Conservation (phyloP, 257 asterid species). For the Nicotiana attenuata region DNA sequence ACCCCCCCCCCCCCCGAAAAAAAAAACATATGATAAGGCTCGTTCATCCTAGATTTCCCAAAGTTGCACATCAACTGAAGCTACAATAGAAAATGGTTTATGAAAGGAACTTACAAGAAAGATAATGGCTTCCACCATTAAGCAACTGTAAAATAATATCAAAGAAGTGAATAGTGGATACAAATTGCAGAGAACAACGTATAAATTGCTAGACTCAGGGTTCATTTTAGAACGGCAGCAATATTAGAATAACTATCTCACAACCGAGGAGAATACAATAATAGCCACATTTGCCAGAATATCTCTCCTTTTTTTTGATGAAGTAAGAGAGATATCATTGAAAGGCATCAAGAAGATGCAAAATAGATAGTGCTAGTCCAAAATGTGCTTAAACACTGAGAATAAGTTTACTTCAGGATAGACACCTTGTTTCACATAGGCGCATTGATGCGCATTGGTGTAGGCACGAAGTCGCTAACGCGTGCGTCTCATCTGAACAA, state of each 20-base stretch:
- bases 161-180: background rate
- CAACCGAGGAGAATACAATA: background rate
- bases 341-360: too few species aligned
- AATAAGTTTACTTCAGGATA: background rate
- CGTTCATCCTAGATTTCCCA: background rate
- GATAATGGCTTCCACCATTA: slow-evolving; percentile 4
- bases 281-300: background rate
- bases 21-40: background rate
- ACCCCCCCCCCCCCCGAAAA: too few species aligned
- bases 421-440: background rate
- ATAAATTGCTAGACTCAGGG: background rate
- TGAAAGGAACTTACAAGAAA: background rate
- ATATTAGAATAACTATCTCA: background rate
- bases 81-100: background rate
- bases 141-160: background rate
- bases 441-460: background rate
- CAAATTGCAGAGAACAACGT: background rate
- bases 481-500: background rate
- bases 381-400: background rate
- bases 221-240: background rate
- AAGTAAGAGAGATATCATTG: too few species aligned
- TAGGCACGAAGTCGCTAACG: background rate
- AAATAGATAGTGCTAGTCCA: too few species aligned
- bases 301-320: too few species aligned
- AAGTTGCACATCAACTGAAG: background rate